Base-by-base conservation (phyloP, 768 basidiomycete species). In the Calocera viscosa region DNA sequence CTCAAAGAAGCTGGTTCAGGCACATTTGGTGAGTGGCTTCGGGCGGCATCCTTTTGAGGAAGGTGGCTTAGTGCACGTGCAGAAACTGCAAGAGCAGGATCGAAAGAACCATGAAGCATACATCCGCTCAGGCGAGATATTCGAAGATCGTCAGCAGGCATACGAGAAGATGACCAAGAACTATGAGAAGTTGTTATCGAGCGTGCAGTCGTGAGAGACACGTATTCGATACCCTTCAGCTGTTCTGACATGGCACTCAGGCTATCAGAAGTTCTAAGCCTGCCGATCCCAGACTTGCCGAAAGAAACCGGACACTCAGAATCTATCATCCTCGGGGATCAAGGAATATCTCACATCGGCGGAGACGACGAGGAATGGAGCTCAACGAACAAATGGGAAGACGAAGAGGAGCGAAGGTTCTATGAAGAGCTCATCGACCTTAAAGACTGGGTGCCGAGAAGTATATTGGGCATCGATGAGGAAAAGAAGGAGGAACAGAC, bases 101-200 rank as follows among this genome's bases (percentile, higher is more conserved):
- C 87, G 88, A 69, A 83, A 89, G 64, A 99, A 99, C 72, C 95
- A 98, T 74, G 96, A 99, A 79, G 96, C 96, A 67, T 99, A 99
- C 74, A 98, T 99, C 71, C 91, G 94, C 34, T 97, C 94, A 1
- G 96, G 96, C 30, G 95, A 99, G 77, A 97, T 99, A 69, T 99
- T 99, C 71, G 96, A 99, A 74, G 96, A 99, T 75, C 85, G 96
- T 35, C 95, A 98, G 75, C 94, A 98, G 76, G 93, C 91, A 11
- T 99, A 99, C 74, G 96, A 99, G 79, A 94, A 92, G 78, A 96
- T 98, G 91, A 94, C 93, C 40, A 93, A 90, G 76, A 83, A 86
- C 49, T 97, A 97, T 72, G 96, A 99, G 77, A 92, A 94, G 68
- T 78, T 97, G 26, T 83, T 94, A 63, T 80, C 87, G 17, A 93